Base-by-base conservation (phyloP, 108 stramenopile species). In the Cylindrotheca closterium region DNA sequence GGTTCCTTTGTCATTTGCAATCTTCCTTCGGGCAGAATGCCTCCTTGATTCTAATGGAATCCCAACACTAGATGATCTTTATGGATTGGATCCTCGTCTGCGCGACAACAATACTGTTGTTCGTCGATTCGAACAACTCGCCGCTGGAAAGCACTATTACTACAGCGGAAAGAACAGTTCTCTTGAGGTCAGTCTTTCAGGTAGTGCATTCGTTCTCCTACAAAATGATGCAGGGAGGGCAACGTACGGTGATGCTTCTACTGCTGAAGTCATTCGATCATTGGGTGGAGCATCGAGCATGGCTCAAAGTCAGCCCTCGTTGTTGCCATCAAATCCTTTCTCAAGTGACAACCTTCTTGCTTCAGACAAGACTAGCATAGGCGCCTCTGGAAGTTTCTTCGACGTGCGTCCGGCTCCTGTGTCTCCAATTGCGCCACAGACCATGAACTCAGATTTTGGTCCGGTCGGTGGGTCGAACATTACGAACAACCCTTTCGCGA, bases 1-100 rank as follows among this genome's bases (percentile, higher is more conserved):
- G 7, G 62, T 82, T 34, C 83, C 88, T 28, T 54, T 93, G 49
- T 88, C 92, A 22, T 90, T 90, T 65, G 71, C 73, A 47, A 77
- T 85, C 10, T 65, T 93, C 30, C 60, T 90, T 34, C 79, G 74
- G 37, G 51, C 77, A 25, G 84, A 84, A 33, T 84, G 83, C 31
- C 84, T 93, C 53, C 74, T 71, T 22, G 84, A 86, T 48, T 52
- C 70, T 25, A 67, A 37, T n/a, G 4, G 58, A 34, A 31, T 61
- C 3, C 80, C 79, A 22, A 70, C 80, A 23, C 51, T 61, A 10
- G 73, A 82, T 46, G 79, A 92, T 54, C 60, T 85, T 15, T 69
- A 57, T 45, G 31, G 66, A 26, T 73, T 92, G 23, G 91, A 92
- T 46, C 84, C 86, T 50, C 77, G 91, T 17, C 56, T 92, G 45